These are phyloP conservation scores for Heliosperma pusillum DNA, from an alignment of 148 eudicot genomes.

Conservation along the genomic window DNA sequence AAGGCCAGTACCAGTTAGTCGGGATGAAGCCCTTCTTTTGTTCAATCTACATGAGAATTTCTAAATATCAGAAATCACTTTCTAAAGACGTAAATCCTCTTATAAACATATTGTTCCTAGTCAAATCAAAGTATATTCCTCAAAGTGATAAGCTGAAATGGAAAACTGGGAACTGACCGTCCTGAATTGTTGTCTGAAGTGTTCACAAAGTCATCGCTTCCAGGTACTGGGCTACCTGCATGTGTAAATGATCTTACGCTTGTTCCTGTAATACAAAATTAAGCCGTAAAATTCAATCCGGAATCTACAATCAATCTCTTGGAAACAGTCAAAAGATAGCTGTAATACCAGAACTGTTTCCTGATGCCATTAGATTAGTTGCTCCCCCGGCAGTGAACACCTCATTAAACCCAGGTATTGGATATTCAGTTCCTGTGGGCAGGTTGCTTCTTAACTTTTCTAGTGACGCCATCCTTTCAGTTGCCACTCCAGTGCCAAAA, in stretches of 20 bases:
- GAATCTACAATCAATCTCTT: neutral
- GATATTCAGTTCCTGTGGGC: slow-evolving; percentile 26
- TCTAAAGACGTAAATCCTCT: neutral
- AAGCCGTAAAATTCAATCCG: slow-evolving; percentile 14
- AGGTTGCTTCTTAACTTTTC: slow-evolving; percentile 42
- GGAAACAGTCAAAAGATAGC: neutral
- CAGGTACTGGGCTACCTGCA: slow-evolving; percentile 66
- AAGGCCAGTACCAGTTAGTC: slow-evolving; percentile 48
- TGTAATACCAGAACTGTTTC: slow-evolving; percentile 49
- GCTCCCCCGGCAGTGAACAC: slow-evolving; percentile 22
- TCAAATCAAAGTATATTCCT: neutral
- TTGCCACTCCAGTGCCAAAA: slow-evolving; percentile 34
- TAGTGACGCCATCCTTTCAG: slow-evolving; percentile 32
- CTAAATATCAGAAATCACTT: neutral
- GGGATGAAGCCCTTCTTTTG: slow-evolving; percentile 68
- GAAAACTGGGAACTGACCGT: slow-evolving; percentile 42
- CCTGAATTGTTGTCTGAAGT: slow-evolving; percentile 56
- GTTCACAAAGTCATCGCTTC: slow-evolving; percentile 37
- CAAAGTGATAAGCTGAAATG: neutral
- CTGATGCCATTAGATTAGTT: slow-evolving; percentile 43
- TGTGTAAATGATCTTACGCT: slow-evolving; percentile 44
- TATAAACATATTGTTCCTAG: neutral
- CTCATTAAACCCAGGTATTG: slow-evolving; percentile 35
- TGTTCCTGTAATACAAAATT: slow-evolving; percentile 38
- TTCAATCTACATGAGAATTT: slow-evolving; percentile 36